A percentile compares a stretch with the other conserved stretches of the same genome.
phyloP scores from a whole-genome alignment of 2,329 filamentous ascomycete species.

The Penicillium concentricum region DNA sequence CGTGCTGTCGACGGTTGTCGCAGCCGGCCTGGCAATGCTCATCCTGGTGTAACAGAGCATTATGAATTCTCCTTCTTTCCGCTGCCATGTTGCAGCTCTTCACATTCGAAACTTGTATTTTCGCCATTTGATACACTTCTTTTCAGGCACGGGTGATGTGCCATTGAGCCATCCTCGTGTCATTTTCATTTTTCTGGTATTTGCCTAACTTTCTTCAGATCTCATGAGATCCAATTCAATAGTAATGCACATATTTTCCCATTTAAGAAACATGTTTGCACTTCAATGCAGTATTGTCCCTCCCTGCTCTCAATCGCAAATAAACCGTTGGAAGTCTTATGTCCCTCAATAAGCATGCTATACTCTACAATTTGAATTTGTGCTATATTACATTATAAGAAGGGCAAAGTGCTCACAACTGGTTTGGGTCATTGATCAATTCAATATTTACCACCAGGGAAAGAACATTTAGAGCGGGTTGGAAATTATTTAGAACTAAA shows the following conservation, averaged over 20 bases:
- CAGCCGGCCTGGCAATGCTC: conserved; percentile 12
- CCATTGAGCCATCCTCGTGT: not conserved
- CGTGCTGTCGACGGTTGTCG: conserved; percentile 11
- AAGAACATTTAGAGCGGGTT: not conserved
- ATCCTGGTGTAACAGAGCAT: conserved; percentile 6
- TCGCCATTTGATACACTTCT: not conserved
- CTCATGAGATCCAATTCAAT: not conserved
- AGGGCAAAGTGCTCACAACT: not conserved
- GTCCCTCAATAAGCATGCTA: not conserved
- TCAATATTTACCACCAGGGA: too few species aligned
- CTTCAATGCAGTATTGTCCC: not conserved
- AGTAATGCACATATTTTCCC: not conserved
- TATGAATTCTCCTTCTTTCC: not conserved
- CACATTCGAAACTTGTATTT: not conserved
- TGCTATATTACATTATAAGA: not conserved
- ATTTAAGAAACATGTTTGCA: not conserved
- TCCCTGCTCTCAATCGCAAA: not conserved
- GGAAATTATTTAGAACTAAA: not conserved
- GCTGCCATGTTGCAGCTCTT: not conserved
- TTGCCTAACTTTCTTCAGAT: not conserved
- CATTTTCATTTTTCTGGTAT: not conserved
- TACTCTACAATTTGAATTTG: not conserved
- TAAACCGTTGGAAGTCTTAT: not conserved
- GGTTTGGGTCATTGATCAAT: not conserved
- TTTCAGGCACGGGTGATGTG: not conserved